Percentiles rank a stretch among this genome's conserved stretches.
Evolutionary conservation across 2,329 filamentous ascomycete species (phyloP).

Genomic region (Geosmithia putterillii): DNA sequence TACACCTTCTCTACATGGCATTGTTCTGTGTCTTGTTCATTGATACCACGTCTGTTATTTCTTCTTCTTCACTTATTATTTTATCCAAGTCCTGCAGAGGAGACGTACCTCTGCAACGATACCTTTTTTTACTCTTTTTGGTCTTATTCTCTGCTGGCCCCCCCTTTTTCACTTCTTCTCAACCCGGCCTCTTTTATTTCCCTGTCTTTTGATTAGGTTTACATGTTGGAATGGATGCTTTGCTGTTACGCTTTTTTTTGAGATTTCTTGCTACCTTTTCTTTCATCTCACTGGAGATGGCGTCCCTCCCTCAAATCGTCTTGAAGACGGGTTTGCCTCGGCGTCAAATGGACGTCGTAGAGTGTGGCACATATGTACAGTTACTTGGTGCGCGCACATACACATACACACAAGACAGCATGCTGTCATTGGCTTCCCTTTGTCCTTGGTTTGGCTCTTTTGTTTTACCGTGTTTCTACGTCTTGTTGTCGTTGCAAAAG

Average conservation of each 20-base stretch:
- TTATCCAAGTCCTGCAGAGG: no score
- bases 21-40: slow-evolving; percentile 1
- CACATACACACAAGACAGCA: neutral
- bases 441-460: no score
- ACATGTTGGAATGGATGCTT: neutral
- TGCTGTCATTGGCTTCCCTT: no score
- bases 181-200: neutral
- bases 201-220: neutral
- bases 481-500: no score
- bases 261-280: neutral
- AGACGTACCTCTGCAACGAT: slow-evolving; percentile 2
- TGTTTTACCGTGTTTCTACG: no score
- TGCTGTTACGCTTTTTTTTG: neutral
- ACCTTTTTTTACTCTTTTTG: neutral
- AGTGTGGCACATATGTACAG: neutral
- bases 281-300: neutral
- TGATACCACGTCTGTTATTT: slow-evolving; percentile 4
- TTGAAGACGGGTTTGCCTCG: neutral
- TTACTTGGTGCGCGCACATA: no score
- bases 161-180: neutral
- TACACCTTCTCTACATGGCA: slow-evolving; percentile 1
- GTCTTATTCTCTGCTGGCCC: neutral
- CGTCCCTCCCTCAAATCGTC: neutral
- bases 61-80: neutral
- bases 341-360: neutral